Percentiles rank a stretch among this genome's conserved stretches.
Evolutionary conservation across 2,329 filamentous ascomycete genomes (phyloP).

Genomic region (Ceratocystis lukuohia): DNA sequence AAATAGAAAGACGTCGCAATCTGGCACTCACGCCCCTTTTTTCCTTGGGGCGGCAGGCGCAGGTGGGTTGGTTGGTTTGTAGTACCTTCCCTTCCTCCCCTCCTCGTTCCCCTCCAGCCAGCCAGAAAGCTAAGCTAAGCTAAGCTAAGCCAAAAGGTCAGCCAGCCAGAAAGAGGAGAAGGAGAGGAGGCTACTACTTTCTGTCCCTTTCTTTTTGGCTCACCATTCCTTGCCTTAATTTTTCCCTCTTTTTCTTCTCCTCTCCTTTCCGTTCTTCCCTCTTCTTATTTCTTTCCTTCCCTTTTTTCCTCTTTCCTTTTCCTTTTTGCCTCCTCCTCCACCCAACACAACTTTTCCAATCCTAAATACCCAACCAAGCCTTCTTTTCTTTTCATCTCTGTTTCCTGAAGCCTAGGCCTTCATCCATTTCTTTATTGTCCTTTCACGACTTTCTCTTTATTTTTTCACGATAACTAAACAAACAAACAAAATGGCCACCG

Average conservation of each 20-base stretch:
- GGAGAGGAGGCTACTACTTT: neutral
- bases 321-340: slow-evolving; percentile 1
- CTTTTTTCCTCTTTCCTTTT: slow-evolving; percentile 8
- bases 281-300: slow-evolving; percentile 1
- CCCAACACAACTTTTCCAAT: slow-evolving; percentile 15
- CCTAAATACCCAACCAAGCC: slow-evolving; percentile 18
- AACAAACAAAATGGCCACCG: slow-evolving; percentile 43
- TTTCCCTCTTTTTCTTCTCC: slow-evolving; percentile 11
- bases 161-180: neutral
- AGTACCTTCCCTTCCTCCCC: neutral
- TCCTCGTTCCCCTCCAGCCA: neutral
- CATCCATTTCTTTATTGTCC: slow-evolving; percentile 17
- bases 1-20: neutral
- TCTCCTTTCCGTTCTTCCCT: slow-evolving; percentile 1
- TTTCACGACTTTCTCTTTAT: slow-evolving; percentile 9
- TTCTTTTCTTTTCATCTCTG: slow-evolving; percentile 12
- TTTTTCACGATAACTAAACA: slow-evolving; percentile 18
- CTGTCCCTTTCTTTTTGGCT: slow-evolving; percentile 8
- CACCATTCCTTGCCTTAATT: slow-evolving; percentile 6
- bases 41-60: neutral
- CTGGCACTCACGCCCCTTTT: slow-evolving; percentile 1
- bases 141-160: neutral
- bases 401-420: slow-evolving; percentile 14
- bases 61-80: neutral
- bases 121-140: neutral